Evolutionary conservation across 2,329 filamentous ascomycete genomes (phyloP).

Genomic region (Aureobasidium subglaciale): DNA sequence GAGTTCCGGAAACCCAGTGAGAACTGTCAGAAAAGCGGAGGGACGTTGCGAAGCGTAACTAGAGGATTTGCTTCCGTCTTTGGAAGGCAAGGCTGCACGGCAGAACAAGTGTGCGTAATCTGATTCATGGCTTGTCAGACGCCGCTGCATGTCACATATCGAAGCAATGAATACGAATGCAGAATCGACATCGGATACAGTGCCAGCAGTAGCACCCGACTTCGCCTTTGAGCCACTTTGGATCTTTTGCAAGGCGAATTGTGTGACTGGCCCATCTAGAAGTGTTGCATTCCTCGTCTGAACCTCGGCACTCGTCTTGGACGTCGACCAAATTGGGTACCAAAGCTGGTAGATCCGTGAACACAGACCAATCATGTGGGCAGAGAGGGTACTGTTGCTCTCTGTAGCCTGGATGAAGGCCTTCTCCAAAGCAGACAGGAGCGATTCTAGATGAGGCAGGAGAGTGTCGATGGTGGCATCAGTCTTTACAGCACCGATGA

Average conservation of each 20-base stretch:
- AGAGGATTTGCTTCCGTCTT: neutral
- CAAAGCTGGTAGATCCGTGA: conserved; percentile 1
- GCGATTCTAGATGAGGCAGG: neutral
- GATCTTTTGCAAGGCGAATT: neutral
- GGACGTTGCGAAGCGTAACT: neutral
- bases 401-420: neutral
- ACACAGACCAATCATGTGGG: neutral
- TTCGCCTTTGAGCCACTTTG: neutral
- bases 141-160: conserved; percentile 13
- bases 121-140: neutral
- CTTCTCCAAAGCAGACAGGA: neutral
- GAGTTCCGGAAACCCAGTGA: neutral
- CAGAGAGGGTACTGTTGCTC: neutral
- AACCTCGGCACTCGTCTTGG: neutral
- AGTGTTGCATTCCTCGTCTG: neutral
- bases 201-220: neutral
- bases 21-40: conserved; percentile 1
- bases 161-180: conserved; percentile 13
- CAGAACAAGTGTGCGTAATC: conserved; percentile 1
- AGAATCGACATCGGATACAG: neutral
- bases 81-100: neutral
- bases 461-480: conserved; percentile 14
- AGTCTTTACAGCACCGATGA: conserved; percentile 4
- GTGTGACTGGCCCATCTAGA: neutral
- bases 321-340: conserved; percentile 11